Evolutionary conservation across 1,284 basidiomycete species (phyloP), one percentile per base, ranked within the genome.

Genomic region (Heterobasidion occidentale): DNA sequence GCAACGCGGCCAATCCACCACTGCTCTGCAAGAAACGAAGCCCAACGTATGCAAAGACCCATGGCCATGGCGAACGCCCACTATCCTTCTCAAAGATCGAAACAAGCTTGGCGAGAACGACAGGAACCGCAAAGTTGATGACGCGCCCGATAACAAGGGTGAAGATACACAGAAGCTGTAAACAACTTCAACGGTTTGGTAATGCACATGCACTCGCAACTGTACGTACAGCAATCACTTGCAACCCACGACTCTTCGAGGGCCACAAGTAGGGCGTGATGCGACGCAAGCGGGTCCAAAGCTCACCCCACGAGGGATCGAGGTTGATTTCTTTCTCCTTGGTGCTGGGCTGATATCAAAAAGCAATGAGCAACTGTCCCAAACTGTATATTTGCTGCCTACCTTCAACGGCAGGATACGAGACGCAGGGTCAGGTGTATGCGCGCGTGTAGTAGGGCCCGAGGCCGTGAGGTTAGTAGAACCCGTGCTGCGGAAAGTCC

Each of bases 201-300:
- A 38, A 45, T 9, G 8, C 36, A 44, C 20, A 38, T 51, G 46
- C 36, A 51, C 51, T 46, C 51, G 61, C 50, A 51, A 15, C 46
- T 57, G 51, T 8, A 74, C 78, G 62, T 68, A 88, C 80, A n/a
- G 89, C 89, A 44, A 90, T 70, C 38, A 84, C 65, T 69, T 93
- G 91, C 7, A 94, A 76, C 52, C 74, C 74, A 50, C 69, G 63
- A 61, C 76, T 82, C 64, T 84, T 85, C 54, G 77, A 78, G 7
- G 92, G 92, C 91, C 91, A 94, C 9, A 94, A 80, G 71, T 90
- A 91, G 4, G 91, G 92, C 33, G 79, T 73, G 42, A 94, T 75
- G 56, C 80, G 80, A 52, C 74, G 72, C 57, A 92, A 71, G 53
- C 87, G 80, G 20, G 67, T 71, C 69, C 75, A 75, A 50, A 85